Evolutionary conservation across 2,329 filamentous ascomycete genomes (phyloP), one percentile per base, ranked within the genome.

Genomic region (Chaetomium olivaceum): DNA sequence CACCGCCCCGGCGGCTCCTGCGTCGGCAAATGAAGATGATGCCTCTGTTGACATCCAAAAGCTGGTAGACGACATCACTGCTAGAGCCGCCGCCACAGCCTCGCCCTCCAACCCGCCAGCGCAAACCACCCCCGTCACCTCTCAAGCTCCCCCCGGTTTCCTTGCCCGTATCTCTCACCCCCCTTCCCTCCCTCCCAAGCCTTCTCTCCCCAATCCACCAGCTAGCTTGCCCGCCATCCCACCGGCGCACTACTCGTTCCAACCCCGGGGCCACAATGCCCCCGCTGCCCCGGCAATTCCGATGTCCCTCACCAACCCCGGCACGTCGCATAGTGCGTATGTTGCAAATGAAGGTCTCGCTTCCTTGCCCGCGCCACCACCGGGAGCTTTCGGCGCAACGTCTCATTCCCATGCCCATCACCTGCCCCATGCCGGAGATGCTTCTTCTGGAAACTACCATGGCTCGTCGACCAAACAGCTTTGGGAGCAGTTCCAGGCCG

Each of bases 401-500:
- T 23, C 52, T 27, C 68, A 67, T 36, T 5, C 65, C 25, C 68
- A 69, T 67, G 52, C 65, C 48, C 69, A 69, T 23, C 68, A 66
- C 46, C 55, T 66, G 51, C 56, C 61, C 46, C 46, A 51, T 51
- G 51, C 50, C n/a, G 63, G 58, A 62, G 64, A 67, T 62, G 58
- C 46, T 14, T 60, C 63, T 16, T 39, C 43, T 1, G 52, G 57
- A 8, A 51, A 63, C 48, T 66, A 72, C 65, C 74, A 76, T 31
- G 69, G 72, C 43, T 65, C 70, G 58, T 71, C 71, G 39, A 71
- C 85, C 62, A 87, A 91, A 73, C 85, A 85, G 71, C 82, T 83
- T 58, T 94, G 91, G 79, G 90, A 93, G 64, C 82, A 85, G 14
- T 94, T 93, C 74, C 79, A 92, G 64, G 82, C 84, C 50, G 87